Conservation (phyloP, 352 stramenopile genomes). For the Sclerospora graminicola region DNA sequence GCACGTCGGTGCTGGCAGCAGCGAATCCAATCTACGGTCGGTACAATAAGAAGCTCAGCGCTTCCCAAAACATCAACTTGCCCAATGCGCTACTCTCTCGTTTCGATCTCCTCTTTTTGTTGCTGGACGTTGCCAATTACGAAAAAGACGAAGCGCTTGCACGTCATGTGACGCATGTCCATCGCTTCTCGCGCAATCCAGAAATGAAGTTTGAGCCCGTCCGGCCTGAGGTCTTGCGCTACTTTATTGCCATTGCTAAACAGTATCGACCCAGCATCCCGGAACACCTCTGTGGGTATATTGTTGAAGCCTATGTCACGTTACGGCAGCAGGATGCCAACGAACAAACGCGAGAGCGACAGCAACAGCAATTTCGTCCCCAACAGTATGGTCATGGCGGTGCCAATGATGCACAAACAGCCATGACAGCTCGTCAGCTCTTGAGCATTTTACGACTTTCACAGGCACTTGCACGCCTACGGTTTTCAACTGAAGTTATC, state of each 20-base stretch:
- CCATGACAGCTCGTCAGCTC: conserved; percentile 97
- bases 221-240: conserved; percentile 85
- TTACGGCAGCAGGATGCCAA: conserved; percentile 89
- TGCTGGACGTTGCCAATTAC: conserved; percentile 93
- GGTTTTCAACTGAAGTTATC: conserved; percentile 93
- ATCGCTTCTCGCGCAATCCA: conserved; percentile 83
- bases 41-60: conserved; percentile 80
- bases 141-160: conserved; percentile 88
- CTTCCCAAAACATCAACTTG: conserved; percentile 98
- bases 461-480: conserved; percentile 92
- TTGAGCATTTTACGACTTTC: conserved; percentile 97
- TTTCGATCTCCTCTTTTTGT: conserved; percentile 99
- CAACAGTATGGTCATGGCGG: conserved; percentile 29
- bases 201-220: conserved; percentile 89
- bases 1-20: conserved; percentile 95
- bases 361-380: conserved; percentile 26
- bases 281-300: conserved; percentile 92
- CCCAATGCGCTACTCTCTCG: conserved; percentile 98
- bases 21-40: conserved; percentile 98
- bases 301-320: conserved; percentile 98
- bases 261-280: conserved; percentile 84
- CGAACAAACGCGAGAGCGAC: conserved; percentile 67
- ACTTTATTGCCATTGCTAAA: conserved; percentile 85
- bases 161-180: conserved; percentile 89
- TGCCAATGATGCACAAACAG: conserved; percentile 89